Evolutionary conservation across 306 rosid species (phyloP).

Genomic region (Medicago truncatula): DNA sequence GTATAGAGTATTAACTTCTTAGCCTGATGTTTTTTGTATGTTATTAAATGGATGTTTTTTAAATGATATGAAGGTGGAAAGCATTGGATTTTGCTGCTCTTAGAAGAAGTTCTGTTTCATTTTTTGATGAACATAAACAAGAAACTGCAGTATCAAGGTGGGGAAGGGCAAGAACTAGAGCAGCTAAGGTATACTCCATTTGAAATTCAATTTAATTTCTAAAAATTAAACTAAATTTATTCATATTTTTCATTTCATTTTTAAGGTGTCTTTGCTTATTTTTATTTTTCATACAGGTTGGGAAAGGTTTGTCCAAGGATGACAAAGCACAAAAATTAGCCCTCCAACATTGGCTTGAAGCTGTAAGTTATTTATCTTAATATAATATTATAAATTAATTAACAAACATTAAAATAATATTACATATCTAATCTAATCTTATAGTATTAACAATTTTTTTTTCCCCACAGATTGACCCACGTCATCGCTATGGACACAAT

Average conservation of each 20-base stretch:
- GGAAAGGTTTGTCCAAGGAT: constrained; percentile 96
- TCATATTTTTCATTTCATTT: not conserved
- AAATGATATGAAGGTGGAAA: constrained; percentile 76
- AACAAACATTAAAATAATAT: not conserved
- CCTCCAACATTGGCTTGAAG: constrained; percentile 98
- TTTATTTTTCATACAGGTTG: constrained; percentile 57
- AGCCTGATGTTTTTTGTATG: not conserved
- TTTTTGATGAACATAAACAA: constrained; percentile 69
- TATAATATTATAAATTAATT: constrained; percentile 8
- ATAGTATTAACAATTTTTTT: constrained; percentile 36
- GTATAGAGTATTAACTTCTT: not conserved
- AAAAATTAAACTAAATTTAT: not conserved
- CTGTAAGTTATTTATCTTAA: constrained; percentile 59
- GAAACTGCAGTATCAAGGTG: constrained; percentile 84
- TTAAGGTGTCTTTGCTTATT: constrained; percentile 2
- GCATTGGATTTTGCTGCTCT: constrained; percentile 80
- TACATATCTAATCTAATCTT: not conserved
- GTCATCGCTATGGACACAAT: constrained; percentile 98
- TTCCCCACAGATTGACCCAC: constrained; percentile 83
- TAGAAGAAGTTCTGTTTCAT: constrained; percentile 77
- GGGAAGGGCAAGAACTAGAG: constrained; percentile 94
- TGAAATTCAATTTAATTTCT: constrained; percentile 26
- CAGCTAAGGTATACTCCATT: constrained; percentile 68
- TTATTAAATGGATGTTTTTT: constrained; percentile 28
- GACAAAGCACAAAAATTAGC: constrained; percentile 95